Base-by-base conservation (phyloP, 2,329 filamentous ascomycete species). In the Alternaria metachromatica region DNA sequence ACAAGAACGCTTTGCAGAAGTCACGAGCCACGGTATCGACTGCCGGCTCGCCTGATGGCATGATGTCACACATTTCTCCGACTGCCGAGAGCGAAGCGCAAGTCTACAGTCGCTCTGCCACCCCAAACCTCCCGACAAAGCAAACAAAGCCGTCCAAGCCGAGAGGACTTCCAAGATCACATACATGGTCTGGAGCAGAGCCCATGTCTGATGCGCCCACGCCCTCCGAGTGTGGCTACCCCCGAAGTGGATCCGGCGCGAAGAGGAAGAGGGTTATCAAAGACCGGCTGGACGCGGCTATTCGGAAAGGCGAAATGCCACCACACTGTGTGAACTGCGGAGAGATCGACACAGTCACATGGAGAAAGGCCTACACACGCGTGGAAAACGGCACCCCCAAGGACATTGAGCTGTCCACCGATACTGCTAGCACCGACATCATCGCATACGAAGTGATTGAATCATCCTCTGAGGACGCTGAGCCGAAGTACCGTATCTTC, bases 261-360 rank as follows among this genome's bases (percentile, higher is more conserved):
- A 90, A 85, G 87, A 91, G 85, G 85, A 90, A 82, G 79, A 92
- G 92, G 67, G 82, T 86, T 60, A 88, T 90, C 53, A 83, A 87
- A 67, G 83, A 86, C 23, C 84, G 84, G 54, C 77, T 90, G 21
- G 82, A 87, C 45, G 78, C 82, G 60, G 85, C 86, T 21, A 89
- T 98, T 58, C 86, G 86, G n/a, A 88, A 89, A 58, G 96, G 96
- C 6, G 88, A 94, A 68, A 91, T 94, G 84, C 96, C 96, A 0
- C 90, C 91, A 1, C 98, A 90, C 75, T 99, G 96, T 78, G 88
- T 88, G 67, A 97, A 98, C 73, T 99, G 96, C 73, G 96, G 96
- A 6, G 92, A 94, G 7, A 97, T 99, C 61, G 92, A 98, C 73
- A 99, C 96, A 0, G 93, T 95, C 0, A 97, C 95, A 0, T 99